These are phyloP conservation scores for Haematococcus lacustris DNA, from an alignment of 139 green algal genomes.

Conservation along the genomic window DNA sequence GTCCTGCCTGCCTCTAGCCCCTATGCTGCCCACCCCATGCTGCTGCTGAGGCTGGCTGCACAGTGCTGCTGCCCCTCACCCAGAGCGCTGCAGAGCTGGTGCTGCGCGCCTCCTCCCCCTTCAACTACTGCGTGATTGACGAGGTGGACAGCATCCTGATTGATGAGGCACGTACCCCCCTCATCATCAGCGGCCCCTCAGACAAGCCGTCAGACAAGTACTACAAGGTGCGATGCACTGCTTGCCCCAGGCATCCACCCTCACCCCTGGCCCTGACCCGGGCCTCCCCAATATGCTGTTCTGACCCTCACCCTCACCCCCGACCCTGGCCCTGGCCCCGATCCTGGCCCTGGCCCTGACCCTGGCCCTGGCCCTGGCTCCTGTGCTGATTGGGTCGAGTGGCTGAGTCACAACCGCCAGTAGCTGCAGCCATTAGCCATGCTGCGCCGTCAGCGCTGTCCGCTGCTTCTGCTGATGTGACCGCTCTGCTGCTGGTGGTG, in stretches of 20 bases:
- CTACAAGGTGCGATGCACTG: conserved; percentile 62
- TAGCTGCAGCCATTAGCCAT: neutral
- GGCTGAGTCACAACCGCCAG: neutral
- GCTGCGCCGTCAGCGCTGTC: neutral
- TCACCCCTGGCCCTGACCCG: too few species aligned
- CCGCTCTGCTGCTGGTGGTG: neutral
- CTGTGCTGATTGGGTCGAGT: neutral
- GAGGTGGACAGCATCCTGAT: conserved; percentile 94
- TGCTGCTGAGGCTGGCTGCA: too few species aligned
- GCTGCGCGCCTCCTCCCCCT: conserved; percentile 59
- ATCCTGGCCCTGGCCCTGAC: too few species aligned
- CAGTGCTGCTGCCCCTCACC: too few species aligned
- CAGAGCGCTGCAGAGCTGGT: conserved; percentile 79
- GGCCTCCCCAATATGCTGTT: too few species aligned
- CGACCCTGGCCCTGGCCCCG: too few species aligned
- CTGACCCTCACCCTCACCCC: too few species aligned
- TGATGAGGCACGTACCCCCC: conserved; percentile 94
- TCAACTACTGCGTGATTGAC: conserved; percentile 95
- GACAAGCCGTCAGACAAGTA: conserved; percentile 85
- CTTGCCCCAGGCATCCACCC: too few species aligned
- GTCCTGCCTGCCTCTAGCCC: too few species aligned
- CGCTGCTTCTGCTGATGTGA: neutral
- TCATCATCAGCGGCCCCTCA: conserved; percentile 89
- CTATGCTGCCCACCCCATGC: too few species aligned
- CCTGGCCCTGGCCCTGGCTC: too few species aligned